These are phyloP conservation scores for Hypoxylon sp. DNA, from an alignment of 2,329 filamentous ascomycete genomes.

Conservation along the genomic window DNA sequence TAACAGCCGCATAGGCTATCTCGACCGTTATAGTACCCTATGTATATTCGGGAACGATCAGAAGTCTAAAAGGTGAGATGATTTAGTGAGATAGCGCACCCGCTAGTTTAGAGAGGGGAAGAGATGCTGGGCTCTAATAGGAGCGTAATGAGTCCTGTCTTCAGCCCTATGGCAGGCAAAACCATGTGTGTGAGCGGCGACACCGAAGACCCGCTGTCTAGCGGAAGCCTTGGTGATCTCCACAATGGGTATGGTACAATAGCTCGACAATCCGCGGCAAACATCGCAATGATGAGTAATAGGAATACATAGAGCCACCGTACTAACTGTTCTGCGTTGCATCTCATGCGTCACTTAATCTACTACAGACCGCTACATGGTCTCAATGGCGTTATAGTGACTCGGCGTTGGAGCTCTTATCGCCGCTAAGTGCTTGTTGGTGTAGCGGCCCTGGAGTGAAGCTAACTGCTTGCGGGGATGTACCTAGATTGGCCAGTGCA, in stretches of 20 bases:
- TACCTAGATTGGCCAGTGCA: not conserved
- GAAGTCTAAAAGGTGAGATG: constrained; percentile 13
- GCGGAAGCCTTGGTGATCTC: constrained; percentile 23
- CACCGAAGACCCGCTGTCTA: constrained; percentile 37
- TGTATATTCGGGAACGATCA: constrained; percentile 8
- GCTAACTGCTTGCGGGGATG: constrained; percentile 26
- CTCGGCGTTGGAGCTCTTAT: constrained; percentile 12
- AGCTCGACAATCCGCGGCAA: constrained; percentile 13
- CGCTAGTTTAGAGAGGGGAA: constrained; percentile 25
- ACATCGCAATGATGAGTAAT: constrained; percentile 27
- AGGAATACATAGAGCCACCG: constrained; percentile 12
- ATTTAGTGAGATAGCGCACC: constrained; percentile 22
- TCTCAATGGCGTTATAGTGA: constrained; percentile 17
- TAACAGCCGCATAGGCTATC: constrained; percentile 30
- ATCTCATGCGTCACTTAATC: constrained; percentile 39
- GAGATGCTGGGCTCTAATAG: constrained; percentile 30
- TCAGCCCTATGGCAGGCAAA: constrained; percentile 41
- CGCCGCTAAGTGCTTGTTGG: constrained; percentile 21
- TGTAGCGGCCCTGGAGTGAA: not conserved
- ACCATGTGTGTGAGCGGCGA: constrained; percentile 37
- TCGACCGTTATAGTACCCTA: constrained; percentile 22
- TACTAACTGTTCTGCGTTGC: constrained; percentile 27
- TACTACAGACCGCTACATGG: constrained; percentile 43
- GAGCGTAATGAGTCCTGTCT: constrained; percentile 21
- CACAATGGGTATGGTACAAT: constrained; percentile 17